Evolutionary conservation across 2,329 filamentous ascomycete genomes (phyloP).

Genomic region (Myriangium duriaei): DNA sequence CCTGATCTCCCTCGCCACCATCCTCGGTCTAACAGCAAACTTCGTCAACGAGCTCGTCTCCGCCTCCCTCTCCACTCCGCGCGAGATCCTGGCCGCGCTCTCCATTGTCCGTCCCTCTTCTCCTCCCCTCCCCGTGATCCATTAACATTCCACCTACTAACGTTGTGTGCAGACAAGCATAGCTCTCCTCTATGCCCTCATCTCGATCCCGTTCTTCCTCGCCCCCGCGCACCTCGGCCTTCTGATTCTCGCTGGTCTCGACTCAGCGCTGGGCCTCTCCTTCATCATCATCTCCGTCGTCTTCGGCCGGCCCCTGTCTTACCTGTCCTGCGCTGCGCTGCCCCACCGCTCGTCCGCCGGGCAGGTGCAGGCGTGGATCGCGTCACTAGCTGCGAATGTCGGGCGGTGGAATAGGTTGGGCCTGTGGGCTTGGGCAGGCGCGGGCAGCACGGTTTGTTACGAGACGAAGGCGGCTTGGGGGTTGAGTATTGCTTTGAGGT

Average conservation of each 20-base stretch:
- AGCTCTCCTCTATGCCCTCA: constrained; percentile 59
- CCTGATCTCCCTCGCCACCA: constrained; percentile 56
- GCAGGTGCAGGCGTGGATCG: constrained; percentile 42
- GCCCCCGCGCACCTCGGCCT: constrained; percentile 67
- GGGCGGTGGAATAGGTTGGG: constrained; percentile 38
- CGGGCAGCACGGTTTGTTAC: constrained; percentile 55
- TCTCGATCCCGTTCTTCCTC: constrained; percentile 65
- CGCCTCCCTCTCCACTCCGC: constrained; percentile 52
- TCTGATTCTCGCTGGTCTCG: constrained; percentile 55
- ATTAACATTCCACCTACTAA: not conserved
- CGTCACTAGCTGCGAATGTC: constrained; percentile 40
- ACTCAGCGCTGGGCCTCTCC: constrained; percentile 59
- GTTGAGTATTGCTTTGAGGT: constrained; percentile 64
- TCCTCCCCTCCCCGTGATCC: not conserved
- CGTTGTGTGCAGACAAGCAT: constrained; percentile 73
- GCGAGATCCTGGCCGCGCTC: constrained; percentile 65
- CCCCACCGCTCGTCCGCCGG: constrained; percentile 33
- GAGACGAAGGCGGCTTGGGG: constrained; percentile 86
- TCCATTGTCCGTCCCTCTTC: constrained; percentile 53
- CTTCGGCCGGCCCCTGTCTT: constrained; percentile 68
- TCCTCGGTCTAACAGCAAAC: constrained; percentile 70
- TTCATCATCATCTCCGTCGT: constrained; percentile 65
- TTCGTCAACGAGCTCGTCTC: constrained; percentile 68
- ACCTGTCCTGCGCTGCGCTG: constrained; percentile 56
- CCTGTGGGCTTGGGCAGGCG: constrained; percentile 45